Base-by-base conservation (phyloP, 176 grass and related monocot species). In the Puccinellia tenuiflora region DNA sequence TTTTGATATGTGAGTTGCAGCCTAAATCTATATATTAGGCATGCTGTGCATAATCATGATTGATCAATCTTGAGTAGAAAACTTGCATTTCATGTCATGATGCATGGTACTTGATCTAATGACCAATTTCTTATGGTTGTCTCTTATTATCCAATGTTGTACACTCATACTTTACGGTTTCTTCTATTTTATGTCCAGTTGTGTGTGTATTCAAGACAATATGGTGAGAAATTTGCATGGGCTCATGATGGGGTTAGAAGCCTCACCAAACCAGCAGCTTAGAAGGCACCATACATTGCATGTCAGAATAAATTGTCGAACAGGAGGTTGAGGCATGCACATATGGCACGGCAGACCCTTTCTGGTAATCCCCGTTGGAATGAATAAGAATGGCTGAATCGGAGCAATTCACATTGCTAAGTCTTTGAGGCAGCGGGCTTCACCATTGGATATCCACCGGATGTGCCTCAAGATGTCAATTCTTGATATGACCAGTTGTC, bases 101-200 rank as follows among this genome's bases (percentile, higher is more conserved):
- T 73, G 25, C 31, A 3, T 34, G 16, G 33, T 34, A 31, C 25
- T 72, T 73, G 26, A 50, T 50, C 25, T 17, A 50, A 2, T 31
- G 25, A 30, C 16, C 16, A 47, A 30, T 80, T 78, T 62, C 33
- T 34, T 42, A 31, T 18, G 48, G 14, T 18, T 73, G 15, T 61
- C 71, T 43, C 31, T 31, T 72, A 6, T 54, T 63, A 29, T 61
- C 81, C 6, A 63, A 43, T 74, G 10, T 43, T 78, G 12, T 52
- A 21, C 22, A 38, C 10, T 61, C 57, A 28, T 42, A 81, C 29
- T 37, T 89, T 70, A 81, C 2, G 6, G 18, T 82, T 77, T 46
- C 34, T 35, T 85, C 30, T 83, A 46, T 17, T 73, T 82, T 78
- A 12, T 65, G 78, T 86, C 64, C 88, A 90, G 88, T 83, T 46